A percentile compares a stretch with the other conserved stretches of the same genome.
These are phyloP conservation scores for Violaceomyces palustris DNA, from an alignment of 1,284 basidiomycete species.

Conservation along the genomic window DNA sequence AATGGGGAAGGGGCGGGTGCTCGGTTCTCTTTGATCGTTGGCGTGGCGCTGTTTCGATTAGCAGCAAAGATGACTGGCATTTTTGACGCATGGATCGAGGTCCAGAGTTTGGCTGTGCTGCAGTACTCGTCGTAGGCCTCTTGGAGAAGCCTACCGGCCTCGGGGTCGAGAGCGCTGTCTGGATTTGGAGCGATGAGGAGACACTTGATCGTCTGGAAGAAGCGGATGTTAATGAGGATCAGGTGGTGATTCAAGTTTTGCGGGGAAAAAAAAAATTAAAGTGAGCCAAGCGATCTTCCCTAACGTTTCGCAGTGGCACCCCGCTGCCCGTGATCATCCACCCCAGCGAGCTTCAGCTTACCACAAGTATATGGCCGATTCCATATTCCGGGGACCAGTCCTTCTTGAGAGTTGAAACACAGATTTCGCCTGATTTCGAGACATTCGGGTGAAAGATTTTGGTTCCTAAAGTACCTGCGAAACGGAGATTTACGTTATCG, in stretches of 20 bases:
- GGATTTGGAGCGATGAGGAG: constrained; percentile 93
- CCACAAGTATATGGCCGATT: constrained; percentile 77
- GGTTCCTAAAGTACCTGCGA: constrained; percentile 6
- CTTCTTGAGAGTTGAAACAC: constrained; percentile 94
- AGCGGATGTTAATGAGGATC: too few species aligned
- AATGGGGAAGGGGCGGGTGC: too few species aligned
- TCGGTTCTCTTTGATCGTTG: too few species aligned
- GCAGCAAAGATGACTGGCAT: neutral
- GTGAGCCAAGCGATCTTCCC: too few species aligned
- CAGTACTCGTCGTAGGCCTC: constrained; percentile 74
- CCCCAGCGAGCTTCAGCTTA: too few species aligned
- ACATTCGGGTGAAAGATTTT: constrained; percentile 95
- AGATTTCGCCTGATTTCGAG: constrained; percentile 82
- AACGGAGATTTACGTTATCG: neutral
- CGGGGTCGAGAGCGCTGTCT: constrained; percentile 88
- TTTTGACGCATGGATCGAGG: constrained; percentile 75
- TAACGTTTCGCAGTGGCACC: too few species aligned
- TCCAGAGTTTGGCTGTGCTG: constrained; percentile 73
- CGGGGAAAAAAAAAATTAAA: too few species aligned
- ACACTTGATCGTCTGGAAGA: constrained; percentile 65
- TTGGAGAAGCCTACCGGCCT: constrained; percentile 81
- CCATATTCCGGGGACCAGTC: constrained; percentile 91
- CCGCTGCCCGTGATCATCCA: too few species aligned
- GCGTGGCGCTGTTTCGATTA: neutral
- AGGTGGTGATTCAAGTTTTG: neutral